phyloP scores from a whole-genome alignment of 73 alveolate species.

The Tetrahymena elliotti region DNA sequence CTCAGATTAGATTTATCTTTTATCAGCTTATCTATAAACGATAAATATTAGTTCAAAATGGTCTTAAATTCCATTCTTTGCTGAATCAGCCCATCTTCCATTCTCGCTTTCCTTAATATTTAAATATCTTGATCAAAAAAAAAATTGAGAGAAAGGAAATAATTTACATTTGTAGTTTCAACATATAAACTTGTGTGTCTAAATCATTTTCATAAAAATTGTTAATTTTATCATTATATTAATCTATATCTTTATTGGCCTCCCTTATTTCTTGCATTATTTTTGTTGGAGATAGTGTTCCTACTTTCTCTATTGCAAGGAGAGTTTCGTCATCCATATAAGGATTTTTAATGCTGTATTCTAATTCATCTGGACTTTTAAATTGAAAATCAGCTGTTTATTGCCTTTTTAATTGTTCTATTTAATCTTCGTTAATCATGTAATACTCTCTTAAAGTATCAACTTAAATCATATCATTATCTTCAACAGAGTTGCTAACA shows the following conservation, averaged over 20 bases:
- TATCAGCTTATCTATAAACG: background rate
- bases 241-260: background rate
- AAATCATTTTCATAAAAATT: background rate
- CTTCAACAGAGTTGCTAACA: background rate
- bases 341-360: background rate
- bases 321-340: background rate
- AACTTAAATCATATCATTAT: background rate
- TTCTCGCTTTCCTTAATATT: background rate
- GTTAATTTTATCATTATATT: background rate
- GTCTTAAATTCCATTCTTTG: background rate
- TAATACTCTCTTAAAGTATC: background rate
- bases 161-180: background rate
- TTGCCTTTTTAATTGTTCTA: background rate
- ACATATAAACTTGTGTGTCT: background rate
- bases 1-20: background rate
- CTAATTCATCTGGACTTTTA: background rate
- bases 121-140: background rate
- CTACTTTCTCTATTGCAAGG: background rate
- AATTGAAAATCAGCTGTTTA: background rate
- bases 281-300: background rate
- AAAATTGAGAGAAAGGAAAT: background rate
- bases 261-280: background rate
- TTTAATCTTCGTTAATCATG: background rate
- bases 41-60: background rate
- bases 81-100: background rate